Evolutionary conservation across 1,284 basidiomycete species (phyloP).

Genomic region (Salmacisia buchloeana): DNA sequence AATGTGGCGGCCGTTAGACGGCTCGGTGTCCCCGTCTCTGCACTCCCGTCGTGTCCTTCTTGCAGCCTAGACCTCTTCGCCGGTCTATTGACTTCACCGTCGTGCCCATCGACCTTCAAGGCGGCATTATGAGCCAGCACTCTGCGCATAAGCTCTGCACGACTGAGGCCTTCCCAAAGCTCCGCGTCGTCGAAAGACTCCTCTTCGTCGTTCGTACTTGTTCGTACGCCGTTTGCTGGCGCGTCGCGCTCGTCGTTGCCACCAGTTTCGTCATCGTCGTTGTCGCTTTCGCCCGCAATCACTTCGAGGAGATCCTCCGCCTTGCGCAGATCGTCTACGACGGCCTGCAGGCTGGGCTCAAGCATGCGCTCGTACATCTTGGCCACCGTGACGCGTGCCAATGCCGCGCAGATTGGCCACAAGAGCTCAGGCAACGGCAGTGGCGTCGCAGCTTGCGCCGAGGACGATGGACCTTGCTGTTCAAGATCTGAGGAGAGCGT

Average conservation of each 20-base stretch:
- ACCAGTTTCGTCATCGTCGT: neutral
- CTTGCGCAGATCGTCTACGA: neutral
- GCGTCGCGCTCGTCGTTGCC: neutral
- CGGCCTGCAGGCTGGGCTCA: neutral
- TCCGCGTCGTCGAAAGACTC: neutral
- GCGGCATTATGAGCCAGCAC: neutral
- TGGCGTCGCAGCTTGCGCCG: neutral
- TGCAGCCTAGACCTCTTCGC: neutral
- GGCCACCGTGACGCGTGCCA: neutral
- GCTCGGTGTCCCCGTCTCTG: neutral
- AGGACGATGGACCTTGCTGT: neutral
- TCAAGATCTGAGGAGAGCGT: constrained; percentile 49
- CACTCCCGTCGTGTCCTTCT: neutral
- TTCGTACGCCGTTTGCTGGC: neutral
- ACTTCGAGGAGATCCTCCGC: neutral
- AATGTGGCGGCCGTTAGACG: neutral
- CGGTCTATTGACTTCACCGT: neutral
- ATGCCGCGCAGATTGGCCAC: neutral
- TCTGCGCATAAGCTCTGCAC: neutral
- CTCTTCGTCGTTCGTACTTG: neutral
- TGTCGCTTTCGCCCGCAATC: neutral
- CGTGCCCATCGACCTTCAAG: neutral
- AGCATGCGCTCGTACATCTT: constrained; percentile 6
- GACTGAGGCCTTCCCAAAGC: neutral
- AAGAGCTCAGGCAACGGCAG: neutral